These are phyloP conservation scores for Coemansia sp. DNA, from an alignment of 192 early-diverging fungal species.

Conservation along the genomic window DNA sequence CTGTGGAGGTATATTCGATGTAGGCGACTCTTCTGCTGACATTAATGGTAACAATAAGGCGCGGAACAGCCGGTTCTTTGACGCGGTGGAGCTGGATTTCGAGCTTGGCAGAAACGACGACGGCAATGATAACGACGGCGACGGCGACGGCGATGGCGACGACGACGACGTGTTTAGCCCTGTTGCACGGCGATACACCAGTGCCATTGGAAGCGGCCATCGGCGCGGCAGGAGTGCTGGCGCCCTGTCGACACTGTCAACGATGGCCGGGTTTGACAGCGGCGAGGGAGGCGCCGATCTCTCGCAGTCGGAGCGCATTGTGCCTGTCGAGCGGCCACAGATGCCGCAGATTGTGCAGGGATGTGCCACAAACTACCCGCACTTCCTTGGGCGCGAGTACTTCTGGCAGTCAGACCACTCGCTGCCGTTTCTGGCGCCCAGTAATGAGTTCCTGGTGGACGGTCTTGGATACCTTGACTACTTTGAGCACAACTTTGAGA, in stretches of 20 bases:
- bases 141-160: slow-evolving; percentile 5
- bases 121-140: slow-evolving; percentile 23
- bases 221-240: neutral
- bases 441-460: slow-evolving; percentile 30
- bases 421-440: slow-evolving; percentile 43
- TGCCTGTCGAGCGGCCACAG: slow-evolving; percentile 43
- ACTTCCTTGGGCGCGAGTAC: slow-evolving; percentile 44
- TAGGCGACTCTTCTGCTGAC: neutral
- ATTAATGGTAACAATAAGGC: neutral
- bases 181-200: neutral
- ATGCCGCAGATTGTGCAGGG: slow-evolving; percentile 52
- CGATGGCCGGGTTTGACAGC: neutral
- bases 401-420: slow-evolving; percentile 28
- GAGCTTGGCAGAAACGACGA: slow-evolving; percentile 9
- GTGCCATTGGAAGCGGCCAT: neutral
- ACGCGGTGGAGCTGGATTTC: slow-evolving; percentile 24
- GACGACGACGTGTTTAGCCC: slow-evolving; percentile 39
- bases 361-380: slow-evolving; percentile 51
- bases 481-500: slow-evolving; percentile 69
- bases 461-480: slow-evolving; percentile 60
- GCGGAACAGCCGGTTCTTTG: slow-evolving; percentile 5
- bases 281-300: slow-evolving; percentile 6
- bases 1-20: neutral
- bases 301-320: slow-evolving; percentile 29
- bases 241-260: neutral